Evolutionary conservation across 805 yeast species (phyloP), one percentile per base, ranked within the genome.

Genomic region (Candida nemodendra): DNA sequence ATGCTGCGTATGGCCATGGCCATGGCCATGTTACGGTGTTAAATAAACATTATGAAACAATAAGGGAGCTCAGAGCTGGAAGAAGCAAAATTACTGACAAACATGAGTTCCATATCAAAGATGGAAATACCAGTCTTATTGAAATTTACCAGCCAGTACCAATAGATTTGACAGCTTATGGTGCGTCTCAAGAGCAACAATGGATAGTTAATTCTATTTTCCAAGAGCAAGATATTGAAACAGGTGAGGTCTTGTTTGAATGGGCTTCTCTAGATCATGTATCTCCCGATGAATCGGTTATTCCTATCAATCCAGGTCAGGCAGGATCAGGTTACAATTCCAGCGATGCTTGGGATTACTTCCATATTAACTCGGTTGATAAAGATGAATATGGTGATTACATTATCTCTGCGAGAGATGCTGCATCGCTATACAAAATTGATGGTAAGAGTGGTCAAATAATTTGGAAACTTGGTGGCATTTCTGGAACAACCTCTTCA

Each of bases 351-450:
- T 65, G 68, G 67, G 69, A 64, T 44, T 64, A 60, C 36, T 64
- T 64, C 55, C 69, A 65, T 42, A 60, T 64, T 39, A 65, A 65
- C 36, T 64, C 69, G 2, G 64, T 64, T 24, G 69, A 64, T 38
- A 65, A 64, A 39, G 65, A 63, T 42, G 54, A 43, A 13, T 37
- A 56, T 29, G 64, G 68, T 9, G 59, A 62, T 39, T 64, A 64
- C 43, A 30, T 63, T 15, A 25, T 65, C n/a, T 61, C 66, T 6
- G 64, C 67, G 4, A 54, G 70, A 45, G 59, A 64, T 43, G 50
- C 57, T 19, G 57, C 68, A 3, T 45, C 69, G 4, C 34, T 64
- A 16, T 65, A 59, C 47, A 64, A 65, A 40, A 45, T 64, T 19
- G 45, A 53, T 42, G 69, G 68, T n/a, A 49, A 48, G 9, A 61